Percentiles rank a stretch among this genome's conserved stretches.
These are phyloP conservation scores for Scortechinia acanthostroma DNA, from an alignment of 2,329 filamentous ascomycete species.

Conservation along the genomic window DNA sequence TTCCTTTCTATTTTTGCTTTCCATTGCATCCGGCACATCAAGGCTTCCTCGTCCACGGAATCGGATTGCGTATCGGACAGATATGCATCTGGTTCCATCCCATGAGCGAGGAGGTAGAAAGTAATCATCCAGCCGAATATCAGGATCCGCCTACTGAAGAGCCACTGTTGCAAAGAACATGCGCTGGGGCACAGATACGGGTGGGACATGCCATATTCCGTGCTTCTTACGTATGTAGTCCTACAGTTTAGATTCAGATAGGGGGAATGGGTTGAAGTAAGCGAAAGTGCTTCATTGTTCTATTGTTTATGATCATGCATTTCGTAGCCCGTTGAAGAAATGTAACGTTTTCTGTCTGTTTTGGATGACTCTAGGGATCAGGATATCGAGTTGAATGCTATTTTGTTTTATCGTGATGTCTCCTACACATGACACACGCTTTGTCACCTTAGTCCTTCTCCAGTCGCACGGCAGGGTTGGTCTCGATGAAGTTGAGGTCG, in stretches of 20 bases:
- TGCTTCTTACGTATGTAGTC: too few species aligned
- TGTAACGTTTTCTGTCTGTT: too few species aligned
- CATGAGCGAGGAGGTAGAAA: conserved; percentile 33
- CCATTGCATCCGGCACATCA: conserved; percentile 32
- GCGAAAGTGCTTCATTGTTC: too few species aligned
- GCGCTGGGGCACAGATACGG: conserved; percentile 3
- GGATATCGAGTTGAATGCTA: too few species aligned
- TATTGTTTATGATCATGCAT: too few species aligned
- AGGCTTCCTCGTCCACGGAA: conserved; percentile 27
- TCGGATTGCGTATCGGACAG: too few species aligned
- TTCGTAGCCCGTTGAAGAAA: too few species aligned
- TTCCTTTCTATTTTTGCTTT: too few species aligned
- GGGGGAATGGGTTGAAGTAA: neutral
- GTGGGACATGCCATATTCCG: conserved; percentile 1
- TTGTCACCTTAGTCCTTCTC: conserved; percentile 77
- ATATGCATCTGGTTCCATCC: conserved; percentile 3
- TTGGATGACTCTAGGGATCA: too few species aligned
- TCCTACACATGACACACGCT: too few species aligned
- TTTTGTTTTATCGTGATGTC: too few species aligned
- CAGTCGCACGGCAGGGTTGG: conserved; percentile 81
- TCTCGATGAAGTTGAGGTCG: conserved; percentile 85
- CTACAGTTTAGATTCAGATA: neutral
- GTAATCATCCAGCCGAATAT: conserved; percentile 9
- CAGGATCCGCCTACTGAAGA: conserved; percentile 4
- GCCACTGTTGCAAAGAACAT: conserved; percentile 5